phyloP scores from a whole-genome alignment of 2,329 filamentous ascomycete genomes.

The Dactylellina drechsleri region DNA sequence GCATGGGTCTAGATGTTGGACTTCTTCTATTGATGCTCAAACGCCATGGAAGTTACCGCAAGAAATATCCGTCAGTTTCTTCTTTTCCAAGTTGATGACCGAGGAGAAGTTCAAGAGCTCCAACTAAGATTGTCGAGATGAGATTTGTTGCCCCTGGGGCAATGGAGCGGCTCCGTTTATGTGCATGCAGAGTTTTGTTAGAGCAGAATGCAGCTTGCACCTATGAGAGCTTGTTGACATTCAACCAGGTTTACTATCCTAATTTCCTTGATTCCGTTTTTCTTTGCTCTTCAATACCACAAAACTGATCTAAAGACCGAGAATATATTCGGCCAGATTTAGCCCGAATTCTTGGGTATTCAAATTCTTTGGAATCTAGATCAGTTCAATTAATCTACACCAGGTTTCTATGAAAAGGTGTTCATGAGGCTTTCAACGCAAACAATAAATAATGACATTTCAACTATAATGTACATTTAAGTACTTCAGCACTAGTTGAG shows the following conservation, averaged over 20 bases:
- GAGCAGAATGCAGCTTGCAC: slow-evolving; percentile 1
- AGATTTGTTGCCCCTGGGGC: slow-evolving; percentile 21
- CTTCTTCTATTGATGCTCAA: slow-evolving; percentile 6
- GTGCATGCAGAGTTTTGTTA: slow-evolving; percentile 2
- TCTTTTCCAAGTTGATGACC: slow-evolving; percentile 19
- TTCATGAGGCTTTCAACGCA: slow-evolving; percentile 5
- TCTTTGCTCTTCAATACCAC: slow-evolving; percentile 8
- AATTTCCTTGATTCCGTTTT: background rate
- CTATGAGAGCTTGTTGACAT: slow-evolving; percentile 4
- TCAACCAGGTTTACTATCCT: slow-evolving; percentile 4
- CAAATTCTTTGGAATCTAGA: slow-evolving; percentile 25
- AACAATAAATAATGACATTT: slow-evolving; percentile 6
- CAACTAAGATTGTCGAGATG: background rate
- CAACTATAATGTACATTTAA: too few relatives aligned
- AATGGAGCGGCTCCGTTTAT: slow-evolving; percentile 5
- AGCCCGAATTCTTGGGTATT: slow-evolving; percentile 14
- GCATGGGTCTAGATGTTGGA: slow-evolving; percentile 8
- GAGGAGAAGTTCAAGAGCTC: slow-evolving; percentile 19
- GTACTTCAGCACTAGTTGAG: too few relatives aligned
- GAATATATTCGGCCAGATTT: slow-evolving; percentile 22
- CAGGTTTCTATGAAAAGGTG: slow-evolving; percentile 2
- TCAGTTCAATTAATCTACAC: slow-evolving; percentile 1
- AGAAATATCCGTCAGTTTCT: slow-evolving; percentile 29
- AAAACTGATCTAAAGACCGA: slow-evolving; percentile 38
- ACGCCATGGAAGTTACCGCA: slow-evolving; percentile 28